Evolutionary conservation across 257 asterid genomes (phyloP).

Genomic region (Solanum medicagineum): DNA sequence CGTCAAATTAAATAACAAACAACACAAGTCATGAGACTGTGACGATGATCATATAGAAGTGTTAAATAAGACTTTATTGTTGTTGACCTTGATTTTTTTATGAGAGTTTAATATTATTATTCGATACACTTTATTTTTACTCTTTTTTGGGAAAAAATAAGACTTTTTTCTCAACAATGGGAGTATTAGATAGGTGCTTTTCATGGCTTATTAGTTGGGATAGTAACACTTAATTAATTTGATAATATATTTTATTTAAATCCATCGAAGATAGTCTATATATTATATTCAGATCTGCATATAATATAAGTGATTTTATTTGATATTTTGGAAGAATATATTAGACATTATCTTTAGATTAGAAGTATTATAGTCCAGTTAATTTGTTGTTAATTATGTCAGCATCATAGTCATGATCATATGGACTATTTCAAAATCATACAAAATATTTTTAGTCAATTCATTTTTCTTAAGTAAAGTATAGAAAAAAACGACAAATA

Average conservation of each 20-base stretch:
- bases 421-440: too few relatives aligned
- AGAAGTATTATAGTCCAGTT: not conserved
- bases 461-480: not conserved
- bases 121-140: too few relatives aligned
- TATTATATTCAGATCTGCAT: not conserved
- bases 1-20: not conserved
- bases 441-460: too few relatives aligned
- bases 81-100: too few relatives aligned
- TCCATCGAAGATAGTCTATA: not conserved
- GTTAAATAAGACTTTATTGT: not conserved
- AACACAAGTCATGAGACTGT: not conserved
- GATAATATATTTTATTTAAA: not conserved
- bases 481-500: not conserved
- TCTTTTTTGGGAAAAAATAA: too few relatives aligned
- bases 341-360: not conserved
- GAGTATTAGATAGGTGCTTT: not conserved
- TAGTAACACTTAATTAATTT: not conserved
- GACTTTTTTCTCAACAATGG: not conserved
- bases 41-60: not conserved
- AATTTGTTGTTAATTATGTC: not conserved
- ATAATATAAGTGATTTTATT: too few relatives aligned
- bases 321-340: not conserved
- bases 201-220: not conserved
- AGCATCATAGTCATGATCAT: not conserved
- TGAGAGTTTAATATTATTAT: too few relatives aligned